A percentile compares a stretch with the other conserved stretches of the same genome.
Conservation (phyloP, 2,329 filamentous ascomycete species). For the Pestalotiopsis fici region DNA sequence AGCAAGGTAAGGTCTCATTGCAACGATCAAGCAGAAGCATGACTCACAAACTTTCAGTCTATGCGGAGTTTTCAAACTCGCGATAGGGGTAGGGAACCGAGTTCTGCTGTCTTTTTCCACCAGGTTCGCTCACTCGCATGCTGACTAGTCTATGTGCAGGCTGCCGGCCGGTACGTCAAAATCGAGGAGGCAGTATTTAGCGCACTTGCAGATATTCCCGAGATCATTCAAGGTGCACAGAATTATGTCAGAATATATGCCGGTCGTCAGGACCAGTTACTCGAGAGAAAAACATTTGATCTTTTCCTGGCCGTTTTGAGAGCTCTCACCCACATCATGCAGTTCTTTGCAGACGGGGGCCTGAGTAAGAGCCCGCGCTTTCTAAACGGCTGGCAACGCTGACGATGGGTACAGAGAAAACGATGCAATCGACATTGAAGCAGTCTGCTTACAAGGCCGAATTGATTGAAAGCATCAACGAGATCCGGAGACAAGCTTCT, state of each 20-base stretch:
- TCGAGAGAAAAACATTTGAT: neutral
- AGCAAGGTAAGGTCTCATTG: neutral
- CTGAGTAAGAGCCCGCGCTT: neutral
- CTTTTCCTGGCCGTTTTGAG: conserved; percentile 2
- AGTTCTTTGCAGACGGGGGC: conserved; percentile 6
- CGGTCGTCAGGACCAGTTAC: neutral
- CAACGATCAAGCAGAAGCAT: no score
- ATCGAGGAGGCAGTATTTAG: neutral
- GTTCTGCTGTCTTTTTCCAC: neutral
- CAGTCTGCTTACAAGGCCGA: neutral
- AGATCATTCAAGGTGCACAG: neutral
- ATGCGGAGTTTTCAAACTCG: conserved; percentile 4
- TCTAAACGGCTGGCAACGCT: no score
- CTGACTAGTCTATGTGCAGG: neutral
- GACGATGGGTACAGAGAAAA: neutral
- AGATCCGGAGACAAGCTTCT: neutral
- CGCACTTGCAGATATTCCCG: neutral
- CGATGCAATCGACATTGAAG: neutral
- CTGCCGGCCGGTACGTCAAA: conserved; percentile 4
- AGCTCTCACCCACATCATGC: conserved; percentile 4
- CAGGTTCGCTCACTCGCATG: neutral
- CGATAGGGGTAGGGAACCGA: neutral
- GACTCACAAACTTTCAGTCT: neutral
- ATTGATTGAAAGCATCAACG: neutral
- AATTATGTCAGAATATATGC: neutral